These are phyloP conservation scores for Hyphodiscus hymeniophilus DNA, from an alignment of 495 filamentous ascomycete genomes.

Conservation along the genomic window DNA sequence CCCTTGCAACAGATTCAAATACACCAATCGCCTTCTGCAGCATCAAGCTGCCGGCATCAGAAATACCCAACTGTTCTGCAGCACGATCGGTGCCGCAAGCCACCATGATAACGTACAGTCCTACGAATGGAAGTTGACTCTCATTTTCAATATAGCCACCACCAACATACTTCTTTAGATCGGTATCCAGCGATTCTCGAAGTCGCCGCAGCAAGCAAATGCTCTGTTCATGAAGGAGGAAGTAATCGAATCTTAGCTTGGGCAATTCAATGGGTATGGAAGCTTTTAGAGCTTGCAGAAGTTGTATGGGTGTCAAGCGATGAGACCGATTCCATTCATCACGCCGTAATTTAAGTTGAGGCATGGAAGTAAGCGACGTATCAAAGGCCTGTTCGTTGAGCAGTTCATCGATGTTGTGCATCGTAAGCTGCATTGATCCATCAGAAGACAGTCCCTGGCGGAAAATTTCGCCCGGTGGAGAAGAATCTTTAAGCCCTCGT, in stretches of 20 bases:
- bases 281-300: not conserved
- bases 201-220: not conserved
- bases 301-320: not conserved
- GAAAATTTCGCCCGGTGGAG: not conserved
- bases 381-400: not conserved
- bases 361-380: not conserved
- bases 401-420: not conserved
- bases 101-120: slow-evolving; percentile 27
- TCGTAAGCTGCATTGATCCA: not conserved
- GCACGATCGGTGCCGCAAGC: not conserved
- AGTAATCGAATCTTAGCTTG: not conserved
- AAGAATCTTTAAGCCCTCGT: not conserved
- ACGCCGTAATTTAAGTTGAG: not conserved
- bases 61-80: not conserved
- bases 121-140: slow-evolving; percentile 26
- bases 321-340: not conserved
- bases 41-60: not conserved
- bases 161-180: not conserved
- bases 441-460: not conserved
- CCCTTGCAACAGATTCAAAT: not conserved
- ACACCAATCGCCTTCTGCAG: not conserved
- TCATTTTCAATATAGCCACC: slow-evolving; percentile 22
- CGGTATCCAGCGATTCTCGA: not conserved
- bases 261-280: not conserved
- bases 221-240: not conserved